Base-by-base conservation (phyloP, 2,329 filamentous ascomycete species). In the Ophiostoma angusticollis region DNA sequence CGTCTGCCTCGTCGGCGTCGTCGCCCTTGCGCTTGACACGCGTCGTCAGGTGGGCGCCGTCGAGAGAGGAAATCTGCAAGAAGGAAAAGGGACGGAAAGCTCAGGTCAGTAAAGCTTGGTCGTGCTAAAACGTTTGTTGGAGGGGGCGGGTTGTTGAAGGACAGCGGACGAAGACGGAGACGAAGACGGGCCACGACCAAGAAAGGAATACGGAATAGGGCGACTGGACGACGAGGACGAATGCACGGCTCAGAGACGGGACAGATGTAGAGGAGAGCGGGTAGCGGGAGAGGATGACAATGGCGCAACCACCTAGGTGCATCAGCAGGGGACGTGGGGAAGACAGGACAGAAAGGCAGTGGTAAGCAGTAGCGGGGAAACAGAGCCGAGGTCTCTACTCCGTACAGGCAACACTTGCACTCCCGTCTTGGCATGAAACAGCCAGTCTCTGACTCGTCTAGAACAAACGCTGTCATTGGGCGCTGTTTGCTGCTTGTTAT, bases 1-100 rank as follows among this genome's bases (percentile, higher is more conserved):
- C 24, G 19, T 18, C 35, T n/a, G 23, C 17, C 5, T 37, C 35
- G 17, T 37, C 35, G 35, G 27, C 35, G 9, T 31, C 29, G 29
- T 12, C 16, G 16, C 9, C 17, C 29, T 31, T 31, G 29, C 36
- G 36, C 29, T 38, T 38, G 29, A 22, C 16, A 23, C 36, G 36
- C 29, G 9, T 32, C 11, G 36, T 38, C 36, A 38, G 29, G 16
- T 21, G 19, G 12, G 36, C 12, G 13, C 36, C 29, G 21, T 38
- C 36, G 22, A 32, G 8, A 29, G 27, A 6, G 27, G n/a, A n/a
- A n/a, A n/a, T n/a, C n/a, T n/a, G n/a, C n/a, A n/a, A n/a, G n/a
- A n/a, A n/a, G n/a, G n/a, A n/a, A n/a, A n/a, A n/a, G n/a, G n/a
- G n/a, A n/a, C n/a, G n/a, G n/a, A n/a, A n/a, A n/a, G n/a, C n/a